phyloP scores from a whole-genome alignment of 1,139 yeast genomes.

The Lodderomyces metapsilosis region DNA sequence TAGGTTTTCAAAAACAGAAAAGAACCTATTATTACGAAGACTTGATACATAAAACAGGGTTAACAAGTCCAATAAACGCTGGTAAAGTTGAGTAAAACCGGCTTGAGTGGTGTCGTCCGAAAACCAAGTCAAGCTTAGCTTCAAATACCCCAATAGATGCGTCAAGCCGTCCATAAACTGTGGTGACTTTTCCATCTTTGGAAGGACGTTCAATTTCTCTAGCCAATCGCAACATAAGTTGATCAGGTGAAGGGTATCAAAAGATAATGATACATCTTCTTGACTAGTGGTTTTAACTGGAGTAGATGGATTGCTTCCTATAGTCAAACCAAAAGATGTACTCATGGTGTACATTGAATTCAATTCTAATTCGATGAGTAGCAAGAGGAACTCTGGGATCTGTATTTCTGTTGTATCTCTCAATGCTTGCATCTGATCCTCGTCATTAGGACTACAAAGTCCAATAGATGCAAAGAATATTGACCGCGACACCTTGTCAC shows the following conservation, averaged over 20 bases:
- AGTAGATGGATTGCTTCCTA: slow-evolving; percentile 36
- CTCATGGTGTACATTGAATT: slow-evolving; percentile 34
- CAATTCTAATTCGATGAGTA: slow-evolving; percentile 41
- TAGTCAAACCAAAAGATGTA: slow-evolving; percentile 34
- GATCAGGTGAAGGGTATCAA: slow-evolving; percentile 36
- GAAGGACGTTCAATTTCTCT: slow-evolving; percentile 21
- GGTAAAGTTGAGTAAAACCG: slow-evolving; percentile 23
- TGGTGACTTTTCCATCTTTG: slow-evolving; percentile 24
- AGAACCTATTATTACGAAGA: slow-evolving; percentile 21
- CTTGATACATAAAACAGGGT: slow-evolving; percentile 34
- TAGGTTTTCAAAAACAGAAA: slow-evolving; percentile 20
- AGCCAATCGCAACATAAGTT: slow-evolving; percentile 33
- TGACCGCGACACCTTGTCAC: slow-evolving; percentile 31
- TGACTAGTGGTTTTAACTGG: slow-evolving; percentile 19
- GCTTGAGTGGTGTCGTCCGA: slow-evolving; percentile 18
- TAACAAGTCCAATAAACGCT: slow-evolving; percentile 24
- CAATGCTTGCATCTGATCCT: background rate
- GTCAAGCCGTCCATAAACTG: slow-evolving; percentile 42
- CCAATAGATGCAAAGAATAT: slow-evolving; percentile 46
- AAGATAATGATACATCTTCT: slow-evolving; percentile 24
- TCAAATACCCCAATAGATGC: slow-evolving; percentile 38
- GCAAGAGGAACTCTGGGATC: slow-evolving; percentile 39
- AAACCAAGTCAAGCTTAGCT: slow-evolving; percentile 27
- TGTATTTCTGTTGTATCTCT: slow-evolving; percentile 10
- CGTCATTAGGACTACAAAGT: background rate